Percentiles rank a stretch among this genome's conserved stretches.
phyloP scores from a whole-genome alignment of 768 basidiomycete species.

The Pleurotus sapidus region DNA sequence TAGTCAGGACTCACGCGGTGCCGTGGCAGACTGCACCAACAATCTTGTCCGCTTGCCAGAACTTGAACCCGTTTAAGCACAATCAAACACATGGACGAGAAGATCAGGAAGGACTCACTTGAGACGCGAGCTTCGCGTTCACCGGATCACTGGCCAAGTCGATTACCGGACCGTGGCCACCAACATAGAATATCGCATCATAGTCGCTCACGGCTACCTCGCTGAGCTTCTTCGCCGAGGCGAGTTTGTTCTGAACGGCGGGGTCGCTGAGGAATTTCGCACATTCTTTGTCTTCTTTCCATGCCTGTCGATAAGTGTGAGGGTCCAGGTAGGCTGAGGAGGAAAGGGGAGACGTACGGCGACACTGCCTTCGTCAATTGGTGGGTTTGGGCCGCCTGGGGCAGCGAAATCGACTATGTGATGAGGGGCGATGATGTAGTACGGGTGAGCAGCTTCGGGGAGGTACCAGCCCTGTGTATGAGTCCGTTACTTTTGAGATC shows the following conservation, averaged over 20 bases:
- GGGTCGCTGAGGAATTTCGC: slow-evolving; percentile 59
- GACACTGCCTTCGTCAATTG: slow-evolving; percentile 57
- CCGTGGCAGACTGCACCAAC: slow-evolving; percentile 80
- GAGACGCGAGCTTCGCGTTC: slow-evolving; percentile 55
- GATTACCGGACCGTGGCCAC: slow-evolving; percentile 76
- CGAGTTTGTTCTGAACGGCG: slow-evolving; percentile 48
- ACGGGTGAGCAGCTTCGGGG: slow-evolving; percentile 75
- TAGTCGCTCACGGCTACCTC: slow-evolving; percentile 62
- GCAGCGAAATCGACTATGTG: slow-evolving; percentile 58
- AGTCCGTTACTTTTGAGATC: background rate
- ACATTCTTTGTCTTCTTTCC: slow-evolving; percentile 49
- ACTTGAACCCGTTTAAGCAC: slow-evolving; percentile 31
- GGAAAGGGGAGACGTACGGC: slow-evolving; percentile 30
- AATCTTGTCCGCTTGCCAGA: slow-evolving; percentile 66
- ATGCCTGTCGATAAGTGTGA: slow-evolving; percentile 30
- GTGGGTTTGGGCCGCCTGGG: slow-evolving; percentile 65
- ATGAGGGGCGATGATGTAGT: slow-evolving; percentile 51
- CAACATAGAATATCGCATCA: slow-evolving; percentile 74
- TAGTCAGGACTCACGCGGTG: slow-evolving; percentile 47
- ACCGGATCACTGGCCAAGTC: slow-evolving; percentile 59
- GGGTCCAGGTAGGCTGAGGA: background rate
- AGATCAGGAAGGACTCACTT: slow-evolving; percentile 33
- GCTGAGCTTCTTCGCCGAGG: slow-evolving; percentile 54
- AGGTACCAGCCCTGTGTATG: slow-evolving; percentile 68
- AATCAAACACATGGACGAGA: slow-evolving; percentile 1